These are phyloP conservation scores for Pelargonium australe DNA, from an alignment of 441 rosid species.

Conservation along the genomic window DNA sequence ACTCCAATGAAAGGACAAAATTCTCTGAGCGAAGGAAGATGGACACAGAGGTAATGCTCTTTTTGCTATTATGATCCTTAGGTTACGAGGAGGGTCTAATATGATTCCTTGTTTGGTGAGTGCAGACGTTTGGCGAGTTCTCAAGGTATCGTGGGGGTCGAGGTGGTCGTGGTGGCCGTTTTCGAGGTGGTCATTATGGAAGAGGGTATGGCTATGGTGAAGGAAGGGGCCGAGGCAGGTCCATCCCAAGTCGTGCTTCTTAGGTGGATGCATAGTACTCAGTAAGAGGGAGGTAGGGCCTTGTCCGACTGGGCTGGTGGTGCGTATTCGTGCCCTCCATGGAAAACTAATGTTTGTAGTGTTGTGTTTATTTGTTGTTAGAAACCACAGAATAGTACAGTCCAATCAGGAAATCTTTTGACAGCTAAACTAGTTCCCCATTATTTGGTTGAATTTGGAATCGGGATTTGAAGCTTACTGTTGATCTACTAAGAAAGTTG, in stretches of 20 bases:
- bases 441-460: no score
- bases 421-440: no score
- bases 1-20: slow-evolving; percentile 56
- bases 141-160: slow-evolving; percentile 62
- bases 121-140: slow-evolving; percentile 80
- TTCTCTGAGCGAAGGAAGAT: slow-evolving; percentile 78
- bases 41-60: slow-evolving; percentile 61
- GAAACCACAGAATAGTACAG: no score
- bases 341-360: no score
- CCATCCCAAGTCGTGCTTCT: slow-evolving; percentile 21
- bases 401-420: no score
- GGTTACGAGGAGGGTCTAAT: neutral
- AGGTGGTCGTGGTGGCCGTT: slow-evolving; percentile 56
- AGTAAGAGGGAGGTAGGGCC: no score
- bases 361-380: no score
- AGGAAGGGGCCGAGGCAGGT: slow-evolving; percentile 34
- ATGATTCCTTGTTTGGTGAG: slow-evolving; percentile 14
- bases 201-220: slow-evolving; percentile 33
- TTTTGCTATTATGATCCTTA: neutral
- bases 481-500: no score
- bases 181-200: slow-evolving; percentile 48
- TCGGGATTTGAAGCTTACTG: no score
- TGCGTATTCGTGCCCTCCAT: no score
- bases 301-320: no score
- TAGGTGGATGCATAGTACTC: slow-evolving; percentile 13